phyloP scores from a whole-genome alignment of 2,329 filamentous ascomycete species.

The Colletotrichum chlorophyti region DNA sequence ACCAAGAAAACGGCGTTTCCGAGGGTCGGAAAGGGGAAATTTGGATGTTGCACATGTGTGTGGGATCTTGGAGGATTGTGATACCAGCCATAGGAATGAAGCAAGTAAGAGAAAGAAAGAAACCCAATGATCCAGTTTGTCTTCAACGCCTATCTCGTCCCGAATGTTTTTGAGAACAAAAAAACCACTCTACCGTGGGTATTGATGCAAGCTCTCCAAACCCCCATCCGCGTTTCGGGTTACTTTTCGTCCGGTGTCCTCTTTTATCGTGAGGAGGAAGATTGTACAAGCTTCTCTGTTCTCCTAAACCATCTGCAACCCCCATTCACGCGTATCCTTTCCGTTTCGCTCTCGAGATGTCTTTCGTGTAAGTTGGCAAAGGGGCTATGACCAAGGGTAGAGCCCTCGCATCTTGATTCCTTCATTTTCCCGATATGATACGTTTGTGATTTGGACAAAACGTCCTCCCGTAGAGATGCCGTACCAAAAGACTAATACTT shows the following conservation, averaged over 20 bases:
- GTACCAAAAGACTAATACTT: conserved; percentile 8
- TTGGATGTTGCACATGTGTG: conserved; percentile 5
- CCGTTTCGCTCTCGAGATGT: not conserved
- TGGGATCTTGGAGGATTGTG: conserved; percentile 5
- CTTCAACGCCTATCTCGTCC: conserved; percentile 48
- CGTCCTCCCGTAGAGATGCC: not conserved
- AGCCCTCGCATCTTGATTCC: too few relatives aligned
- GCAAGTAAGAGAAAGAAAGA: conserved; percentile 1
- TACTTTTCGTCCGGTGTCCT: not conserved
- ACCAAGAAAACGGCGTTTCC: too few relatives aligned
- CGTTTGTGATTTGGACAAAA: not conserved
- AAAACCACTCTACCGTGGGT: conserved; percentile 34
- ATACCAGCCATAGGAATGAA: not conserved
- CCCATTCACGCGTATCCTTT: not conserved
- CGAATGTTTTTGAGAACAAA: conserved; percentile 28
- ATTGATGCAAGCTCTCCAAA: conserved; percentile 15
- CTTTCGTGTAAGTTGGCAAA: too few relatives aligned
- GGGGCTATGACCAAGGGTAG: too few relatives aligned
- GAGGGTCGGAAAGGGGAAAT: not conserved
- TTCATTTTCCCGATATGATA: not conserved
- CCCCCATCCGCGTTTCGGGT: not conserved
- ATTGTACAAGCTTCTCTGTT: too few relatives aligned
- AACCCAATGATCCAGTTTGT: conserved; percentile 31
- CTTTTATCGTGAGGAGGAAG: not conserved
- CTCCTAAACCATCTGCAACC: not conserved